Base-by-base conservation (phyloP, 176 grass and related monocot genomes). In the Elaeis guineensis region DNA sequence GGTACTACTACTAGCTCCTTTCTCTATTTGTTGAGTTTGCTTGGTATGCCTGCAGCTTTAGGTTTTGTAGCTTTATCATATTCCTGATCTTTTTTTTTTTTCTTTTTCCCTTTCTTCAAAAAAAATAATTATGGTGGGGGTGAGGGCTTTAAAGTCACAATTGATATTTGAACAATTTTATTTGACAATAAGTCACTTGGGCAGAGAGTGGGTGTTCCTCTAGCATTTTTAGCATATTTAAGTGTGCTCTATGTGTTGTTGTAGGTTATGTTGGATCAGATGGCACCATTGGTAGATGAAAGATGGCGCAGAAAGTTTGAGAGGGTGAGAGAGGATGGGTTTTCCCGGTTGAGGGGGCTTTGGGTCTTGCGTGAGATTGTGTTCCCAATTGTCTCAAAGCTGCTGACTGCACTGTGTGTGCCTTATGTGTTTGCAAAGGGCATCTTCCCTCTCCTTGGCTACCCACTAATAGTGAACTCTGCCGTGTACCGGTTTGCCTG, bases 401-500 rank as follows among this genome's bases (percentile, higher is more conserved):
- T 87, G 12, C 61, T 87, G 9, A 54, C 51, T 25, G 75, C 75
- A 66, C 75, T 87, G 0, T 74, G 75, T 50, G 63, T 75, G 26
- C 84, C 84, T 8, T 82, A 79, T 39, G 63, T 78, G 9, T 67
- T 87, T 49, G 75, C 79, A 5, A 78, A 63, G 63, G 74, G 44
- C 9, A 8, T 87, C 58, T 71, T 78, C 57, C 79, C 84, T 17
- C 18, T 8, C 24, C 75, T 82, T 5, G 74, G 83, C 32, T 86
- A 50, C 74, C 69, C 83, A 2, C 14, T 39, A 17, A 28, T 50
- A 17, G 25, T 73, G 70, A 87, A 82, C 79, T 78, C 51, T n/a
- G 11, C 49, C 1, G 84, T 72, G 7, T 74, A 75, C 50, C 75
- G 72, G 50, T 87, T 87, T 63, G 75, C 79, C 17, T 87, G 84